A percentile compares a stretch with the other conserved stretches of the same genome.
phyloP scores from a whole-genome alignment of 2,329 filamentous ascomycete genomes.

The Trichoderma sp. region DNA sequence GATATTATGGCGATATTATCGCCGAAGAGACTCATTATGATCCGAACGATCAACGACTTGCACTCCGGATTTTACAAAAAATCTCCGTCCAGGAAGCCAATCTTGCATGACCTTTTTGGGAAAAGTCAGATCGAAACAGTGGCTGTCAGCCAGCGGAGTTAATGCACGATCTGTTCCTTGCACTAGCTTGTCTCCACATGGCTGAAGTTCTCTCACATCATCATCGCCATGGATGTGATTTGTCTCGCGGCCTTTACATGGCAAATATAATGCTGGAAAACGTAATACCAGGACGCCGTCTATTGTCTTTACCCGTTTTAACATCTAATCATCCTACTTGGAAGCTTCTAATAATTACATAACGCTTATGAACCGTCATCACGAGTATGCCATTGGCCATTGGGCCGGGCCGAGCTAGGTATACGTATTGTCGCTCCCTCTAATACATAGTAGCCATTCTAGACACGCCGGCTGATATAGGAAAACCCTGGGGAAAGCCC shows the following conservation, averaged over 20 bases:
- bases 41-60: neutral
- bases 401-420: neutral
- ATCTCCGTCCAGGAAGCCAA: constrained; percentile 6
- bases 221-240: neutral
- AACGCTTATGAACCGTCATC: neutral
- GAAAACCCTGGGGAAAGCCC: too few species aligned
- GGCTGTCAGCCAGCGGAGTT: neutral
- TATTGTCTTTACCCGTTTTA: neutral
- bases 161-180: constrained; percentile 13
- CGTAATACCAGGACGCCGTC: neutral
- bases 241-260: neutral
- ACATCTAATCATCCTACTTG: neutral
- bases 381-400: neutral
- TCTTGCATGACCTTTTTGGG: constrained; percentile 15
- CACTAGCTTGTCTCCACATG: constrained; percentile 6
- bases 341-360: neutral
- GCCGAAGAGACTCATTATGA: neutral
- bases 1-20: neutral
- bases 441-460: too few species aligned
- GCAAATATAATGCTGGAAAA: too few species aligned
- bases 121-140: constrained; percentile 6
- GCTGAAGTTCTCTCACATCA: neutral
- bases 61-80: neutral
- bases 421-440: too few species aligned
- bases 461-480: too few species aligned